Percentiles rank a stretch among this genome's conserved stretches.
These are phyloP conservation scores for Fistulina hepatica DNA, from an alignment of 1,284 basidiomycete species.

Conservation along the genomic window DNA sequence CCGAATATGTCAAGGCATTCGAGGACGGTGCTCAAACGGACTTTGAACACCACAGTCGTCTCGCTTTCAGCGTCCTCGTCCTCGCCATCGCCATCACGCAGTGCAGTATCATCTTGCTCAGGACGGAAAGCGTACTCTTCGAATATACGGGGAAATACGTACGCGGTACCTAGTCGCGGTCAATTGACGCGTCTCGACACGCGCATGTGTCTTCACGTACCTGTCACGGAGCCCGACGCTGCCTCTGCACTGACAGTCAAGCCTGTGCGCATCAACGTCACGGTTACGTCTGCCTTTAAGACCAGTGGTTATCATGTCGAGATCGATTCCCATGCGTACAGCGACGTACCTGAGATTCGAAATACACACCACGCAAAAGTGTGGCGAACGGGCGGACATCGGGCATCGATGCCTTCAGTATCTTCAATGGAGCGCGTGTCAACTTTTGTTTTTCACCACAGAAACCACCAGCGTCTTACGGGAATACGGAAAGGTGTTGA, in stretches of 20 bases:
- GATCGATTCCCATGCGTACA: conserved; percentile 3
- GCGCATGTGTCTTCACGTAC: conserved; percentile 30
- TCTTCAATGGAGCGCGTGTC: too few species aligned
- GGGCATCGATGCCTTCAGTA: conserved; percentile 65
- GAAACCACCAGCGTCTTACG: too few species aligned
- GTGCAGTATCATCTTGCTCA: conserved; percentile 12
- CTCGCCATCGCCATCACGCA: conserved; percentile 15
- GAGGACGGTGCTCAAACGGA: conserved; percentile 72
- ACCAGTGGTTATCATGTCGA: conserved; percentile 9
- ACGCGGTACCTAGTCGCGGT: conserved; percentile 64
- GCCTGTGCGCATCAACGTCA: conserved; percentile 61
- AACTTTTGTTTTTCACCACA: too few species aligned
- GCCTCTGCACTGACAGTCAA: conserved; percentile 85
- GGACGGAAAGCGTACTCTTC: conserved; percentile 53
- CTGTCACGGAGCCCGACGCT: conserved; percentile 64
- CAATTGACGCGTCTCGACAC: not conserved
- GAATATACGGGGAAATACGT: conserved; percentile 71
- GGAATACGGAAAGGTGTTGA: too few species aligned
- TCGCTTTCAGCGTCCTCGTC: conserved; percentile 23
- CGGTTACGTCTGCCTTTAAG: conserved; percentile 56
- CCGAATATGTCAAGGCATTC: conserved; percentile 92
- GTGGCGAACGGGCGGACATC: conserved; percentile 71
- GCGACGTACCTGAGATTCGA: conserved; percentile 47
- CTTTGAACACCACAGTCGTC: conserved; percentile 55
- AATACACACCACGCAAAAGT: conserved; percentile 68